A percentile compares a stretch with the other conserved stretches of the same genome.
These are phyloP conservation scores for Gardenia jasminoides DNA, from an alignment of 257 asterid genomes.

Conservation along the genomic window DNA sequence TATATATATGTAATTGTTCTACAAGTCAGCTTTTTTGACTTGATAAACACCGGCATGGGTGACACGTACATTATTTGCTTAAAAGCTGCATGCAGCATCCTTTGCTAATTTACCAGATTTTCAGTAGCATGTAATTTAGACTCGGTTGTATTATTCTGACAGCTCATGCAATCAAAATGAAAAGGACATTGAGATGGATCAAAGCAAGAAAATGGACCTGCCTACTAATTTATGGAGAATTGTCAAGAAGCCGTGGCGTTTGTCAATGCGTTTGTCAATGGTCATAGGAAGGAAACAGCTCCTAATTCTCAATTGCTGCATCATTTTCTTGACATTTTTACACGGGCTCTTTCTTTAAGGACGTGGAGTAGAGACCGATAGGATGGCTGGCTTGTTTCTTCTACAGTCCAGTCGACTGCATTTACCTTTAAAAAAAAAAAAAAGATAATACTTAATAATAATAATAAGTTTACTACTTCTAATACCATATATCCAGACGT, in stretches of 20 bases:
- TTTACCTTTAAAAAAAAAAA: too few species aligned
- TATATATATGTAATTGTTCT: too few species aligned
- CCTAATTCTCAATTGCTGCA: not conserved
- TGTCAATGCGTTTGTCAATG: constrained; percentile 6
- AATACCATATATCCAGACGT: not conserved
- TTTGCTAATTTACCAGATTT: not conserved
- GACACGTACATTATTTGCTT: not conserved
- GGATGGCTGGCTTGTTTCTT: not conserved
- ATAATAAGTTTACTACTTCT: too few species aligned
- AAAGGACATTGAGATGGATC: not conserved
- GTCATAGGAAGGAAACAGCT: not conserved
- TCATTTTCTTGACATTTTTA: constrained; percentile 1
- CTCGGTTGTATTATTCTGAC: not conserved
- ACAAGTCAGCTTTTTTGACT: too few species aligned
- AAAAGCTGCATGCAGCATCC: not conserved
- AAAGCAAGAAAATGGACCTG: not conserved
- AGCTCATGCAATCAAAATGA: not conserved
- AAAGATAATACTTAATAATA: too few species aligned
- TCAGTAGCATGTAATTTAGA: not conserved
- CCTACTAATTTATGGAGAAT: not conserved
- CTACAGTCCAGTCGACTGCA: not conserved
- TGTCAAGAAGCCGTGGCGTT: not conserved
- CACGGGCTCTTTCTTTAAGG: not conserved
- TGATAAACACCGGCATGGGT: too few species aligned
- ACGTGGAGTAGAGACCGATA: not conserved